These are phyloP conservation scores for Fomitopsis palustris DNA, from an alignment of 1,284 basidiomycete species.

Conservation along the genomic window DNA sequence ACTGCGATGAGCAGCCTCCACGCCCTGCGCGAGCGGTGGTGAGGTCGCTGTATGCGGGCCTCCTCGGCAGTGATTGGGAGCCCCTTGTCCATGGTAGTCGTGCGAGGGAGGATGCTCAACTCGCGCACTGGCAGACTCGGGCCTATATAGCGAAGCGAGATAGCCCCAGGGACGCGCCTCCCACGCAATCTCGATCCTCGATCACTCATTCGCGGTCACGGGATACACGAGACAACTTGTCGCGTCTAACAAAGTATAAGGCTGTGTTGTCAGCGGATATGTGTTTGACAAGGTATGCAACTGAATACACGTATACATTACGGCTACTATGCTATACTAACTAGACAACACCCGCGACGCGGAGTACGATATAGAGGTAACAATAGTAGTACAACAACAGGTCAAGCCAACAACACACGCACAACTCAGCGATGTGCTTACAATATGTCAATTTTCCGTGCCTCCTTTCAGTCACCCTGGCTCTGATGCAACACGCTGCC, in stretches of 20 bases:
- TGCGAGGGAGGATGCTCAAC: not conserved
- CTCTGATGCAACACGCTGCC: constrained; percentile 4
- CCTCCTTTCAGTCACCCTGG: not conserved
- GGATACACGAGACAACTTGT: too few relatives aligned
- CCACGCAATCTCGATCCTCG: too few relatives aligned
- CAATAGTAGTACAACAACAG: not conserved
- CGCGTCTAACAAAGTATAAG: too few relatives aligned
- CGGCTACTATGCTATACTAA: not conserved
- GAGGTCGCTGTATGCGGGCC: not conserved
- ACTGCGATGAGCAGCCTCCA: not conserved
- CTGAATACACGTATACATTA: not conserved
- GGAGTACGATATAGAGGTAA: not conserved
- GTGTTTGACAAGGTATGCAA: too few relatives aligned
- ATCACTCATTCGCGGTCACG: too few relatives aligned
- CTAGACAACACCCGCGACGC: not conserved
- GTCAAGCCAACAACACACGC: not conserved
- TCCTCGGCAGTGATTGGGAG: not conserved
- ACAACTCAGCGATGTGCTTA: not conserved
- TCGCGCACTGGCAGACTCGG: too few relatives aligned
- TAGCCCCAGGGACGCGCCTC: too few relatives aligned
- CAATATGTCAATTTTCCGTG: too few relatives aligned
- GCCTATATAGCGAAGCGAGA: too few relatives aligned
- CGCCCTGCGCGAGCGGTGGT: not conserved
- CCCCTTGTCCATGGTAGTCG: not conserved
- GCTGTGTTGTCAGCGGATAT: too few relatives aligned